A percentile compares a stretch with the other conserved stretches of the same genome.
Conservation (phyloP, 169 alveolate species). For the Theileria equi region DNA sequence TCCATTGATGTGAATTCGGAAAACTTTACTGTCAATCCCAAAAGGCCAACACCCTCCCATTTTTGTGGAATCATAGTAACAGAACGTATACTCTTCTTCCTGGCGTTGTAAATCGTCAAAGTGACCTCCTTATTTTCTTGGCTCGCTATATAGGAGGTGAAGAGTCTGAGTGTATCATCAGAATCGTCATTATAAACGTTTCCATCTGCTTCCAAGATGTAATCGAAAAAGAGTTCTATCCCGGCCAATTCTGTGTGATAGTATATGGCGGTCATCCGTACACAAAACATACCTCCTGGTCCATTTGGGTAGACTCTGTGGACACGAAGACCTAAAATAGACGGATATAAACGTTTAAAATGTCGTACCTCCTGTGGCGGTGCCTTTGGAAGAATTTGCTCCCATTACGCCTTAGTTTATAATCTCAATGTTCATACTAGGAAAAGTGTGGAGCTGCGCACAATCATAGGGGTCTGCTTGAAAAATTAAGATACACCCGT, state of each 20-base stretch:
- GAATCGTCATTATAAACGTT: conserved; percentile 62
- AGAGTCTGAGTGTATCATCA: conserved; percentile 57
- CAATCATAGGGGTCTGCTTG: no score
- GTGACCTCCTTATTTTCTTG: conserved; percentile 59
- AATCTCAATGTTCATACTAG: no score
- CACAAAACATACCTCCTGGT: conserved; percentile 40
- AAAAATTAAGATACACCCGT: no score
- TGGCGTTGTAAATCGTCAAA: conserved; percentile 64
- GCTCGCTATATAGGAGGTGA: conserved; percentile 57
- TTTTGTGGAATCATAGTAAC: conserved; percentile 67
- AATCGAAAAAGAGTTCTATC: conserved; percentile 74
- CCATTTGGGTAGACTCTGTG: conserved; percentile 67
- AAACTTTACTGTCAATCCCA: conserved; percentile 69
- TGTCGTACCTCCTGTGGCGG: conserved; percentile 46
- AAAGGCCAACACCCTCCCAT: conserved; percentile 75
- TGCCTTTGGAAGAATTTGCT: conserved; percentile 28
- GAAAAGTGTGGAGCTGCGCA: no score
- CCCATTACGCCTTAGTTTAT: conserved; percentile 55
- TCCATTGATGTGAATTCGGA: conserved; percentile 66
- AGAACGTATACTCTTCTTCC: conserved; percentile 55
- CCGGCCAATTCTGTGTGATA: conserved; percentile 48
- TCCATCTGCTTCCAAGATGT: conserved; percentile 67
- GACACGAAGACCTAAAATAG: conserved; percentile 44
- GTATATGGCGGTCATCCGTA: background rate
- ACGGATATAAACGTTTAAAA: background rate